Percentiles rank a stretch among this genome's conserved stretches.
Evolutionary conservation across 768 basidiomycete species (phyloP).

Genomic region (Suillus subalutaceus): DNA sequence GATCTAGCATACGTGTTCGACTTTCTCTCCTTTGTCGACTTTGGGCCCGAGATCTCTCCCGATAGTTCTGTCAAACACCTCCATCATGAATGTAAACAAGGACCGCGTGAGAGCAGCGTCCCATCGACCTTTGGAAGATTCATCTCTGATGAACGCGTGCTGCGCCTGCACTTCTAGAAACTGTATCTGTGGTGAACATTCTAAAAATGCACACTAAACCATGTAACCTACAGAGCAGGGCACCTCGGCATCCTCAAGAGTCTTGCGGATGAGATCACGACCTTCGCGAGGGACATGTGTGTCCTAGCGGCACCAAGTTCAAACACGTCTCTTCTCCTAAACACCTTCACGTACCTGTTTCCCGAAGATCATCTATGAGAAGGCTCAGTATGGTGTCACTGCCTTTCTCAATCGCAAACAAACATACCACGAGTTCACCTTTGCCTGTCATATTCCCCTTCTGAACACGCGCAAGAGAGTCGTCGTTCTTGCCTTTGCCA

Average conservation of each 20-base stretch:
- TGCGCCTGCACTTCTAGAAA: conserved; percentile 97
- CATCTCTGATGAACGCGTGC: conserved; percentile 95
- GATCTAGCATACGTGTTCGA: conserved; percentile 73
- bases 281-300: conserved; percentile 91
- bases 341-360: conserved; percentile 63
- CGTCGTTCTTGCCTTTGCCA: conserved; percentile 82
- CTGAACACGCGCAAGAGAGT: conserved; percentile 73
- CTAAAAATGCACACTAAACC: conserved; percentile 5
- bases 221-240: conserved; percentile 61
- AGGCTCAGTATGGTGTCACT: neutral
- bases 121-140: conserved; percentile 92
- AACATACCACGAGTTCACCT: conserved; percentile 80
- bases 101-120: conserved; percentile 88
- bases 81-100: conserved; percentile 86
- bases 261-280: conserved; percentile 80
- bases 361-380: conserved; percentile 85
- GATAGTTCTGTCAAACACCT: conserved; percentile 88
- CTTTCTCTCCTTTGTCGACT: conserved; percentile 42
- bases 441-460: conserved; percentile 78
- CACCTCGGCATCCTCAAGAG: conserved; percentile 80
- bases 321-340: neutral
- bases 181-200: conserved; percentile 40
- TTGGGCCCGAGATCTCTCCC: conserved; percentile 83
- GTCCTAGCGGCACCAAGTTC: conserved; percentile 52
- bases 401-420: neutral